A percentile compares a stretch with the other conserved stretches of the same genome.
Evolutionary conservation across 2,329 filamentous ascomycete genomes (phyloP).

Genomic region (Arthroderma sp.): DNA sequence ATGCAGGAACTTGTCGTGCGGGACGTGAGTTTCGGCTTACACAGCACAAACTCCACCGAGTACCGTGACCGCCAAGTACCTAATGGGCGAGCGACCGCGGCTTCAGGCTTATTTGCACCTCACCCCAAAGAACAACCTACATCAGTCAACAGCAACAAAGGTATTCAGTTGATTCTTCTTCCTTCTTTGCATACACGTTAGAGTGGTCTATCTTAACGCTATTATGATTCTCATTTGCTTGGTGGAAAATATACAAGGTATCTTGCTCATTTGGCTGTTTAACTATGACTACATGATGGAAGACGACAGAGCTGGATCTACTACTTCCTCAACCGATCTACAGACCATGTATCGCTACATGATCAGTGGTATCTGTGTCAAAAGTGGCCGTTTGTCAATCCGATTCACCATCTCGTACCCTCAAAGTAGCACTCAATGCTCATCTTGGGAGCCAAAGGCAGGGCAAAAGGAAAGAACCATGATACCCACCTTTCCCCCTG

Average conservation of each 20-base stretch:
- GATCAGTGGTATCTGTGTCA: background rate
- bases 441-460: background rate
- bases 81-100: background rate
- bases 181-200: too few species aligned
- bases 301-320: background rate
- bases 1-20: background rate
- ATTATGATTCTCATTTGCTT: too few species aligned
- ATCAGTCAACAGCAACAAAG: too few species aligned
- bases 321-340: background rate
- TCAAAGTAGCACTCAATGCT: background rate
- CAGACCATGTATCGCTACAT: background rate
- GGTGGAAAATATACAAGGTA: background rate
- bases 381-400: background rate
- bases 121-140: too few species aligned
- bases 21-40: background rate
- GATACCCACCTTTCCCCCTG: background rate
- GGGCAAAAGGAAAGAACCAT: background rate
- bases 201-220: too few species aligned
- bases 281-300: background rate
- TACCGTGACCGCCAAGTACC: conserved; percentile 8
- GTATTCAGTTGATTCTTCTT: too few species aligned
- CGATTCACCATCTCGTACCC: background rate
- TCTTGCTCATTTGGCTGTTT: background rate
- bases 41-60: background rate
- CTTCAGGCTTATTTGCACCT: background rate